phyloP scores from a whole-genome alignment of 2,329 filamentous ascomycete species.

The Colletotrichum sansevieriae region DNA sequence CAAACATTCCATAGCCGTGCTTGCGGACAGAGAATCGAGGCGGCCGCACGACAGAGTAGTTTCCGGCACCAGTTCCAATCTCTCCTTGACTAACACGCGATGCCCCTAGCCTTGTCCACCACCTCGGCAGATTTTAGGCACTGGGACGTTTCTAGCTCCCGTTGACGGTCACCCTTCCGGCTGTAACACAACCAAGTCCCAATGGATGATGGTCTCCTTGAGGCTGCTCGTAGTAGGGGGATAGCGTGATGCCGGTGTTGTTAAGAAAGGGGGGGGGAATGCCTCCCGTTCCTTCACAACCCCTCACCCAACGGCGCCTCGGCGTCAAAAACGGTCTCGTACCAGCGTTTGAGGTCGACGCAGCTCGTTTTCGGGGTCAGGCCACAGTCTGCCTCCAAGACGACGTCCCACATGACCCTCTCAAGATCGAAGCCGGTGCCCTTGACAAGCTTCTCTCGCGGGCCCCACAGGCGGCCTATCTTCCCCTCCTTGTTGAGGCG shows the following conservation, averaged over 20 bases:
- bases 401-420: constrained; percentile 50
- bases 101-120: background rate
- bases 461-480: constrained; percentile 48
- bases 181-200: background rate
- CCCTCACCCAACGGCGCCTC: constrained; percentile 13
- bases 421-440: constrained; percentile 51
- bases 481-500: constrained; percentile 44
- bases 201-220: too few species aligned
- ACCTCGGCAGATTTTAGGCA: background rate
- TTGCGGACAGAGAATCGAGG: background rate
- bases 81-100: constrained; percentile 5
- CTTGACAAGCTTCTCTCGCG: constrained; percentile 44
- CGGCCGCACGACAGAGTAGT: background rate
- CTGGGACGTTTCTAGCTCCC: constrained; percentile 9
- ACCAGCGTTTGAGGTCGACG: constrained; percentile 48
- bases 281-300: background rate
- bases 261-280: background rate
- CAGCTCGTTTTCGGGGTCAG: constrained; percentile 44
- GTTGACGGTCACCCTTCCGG: background rate
- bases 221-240: too few species aligned
- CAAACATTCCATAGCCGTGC: constrained; percentile 20
- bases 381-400: constrained; percentile 48
- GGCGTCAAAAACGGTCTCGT: constrained; percentile 30
- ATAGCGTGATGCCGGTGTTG: background rate
- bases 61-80: background rate